A percentile compares a stretch with the other conserved stretches of the same genome.
These are phyloP conservation scores for Acer negundo DNA, from an alignment of 345 rosid genomes.

Conservation along the genomic window DNA sequence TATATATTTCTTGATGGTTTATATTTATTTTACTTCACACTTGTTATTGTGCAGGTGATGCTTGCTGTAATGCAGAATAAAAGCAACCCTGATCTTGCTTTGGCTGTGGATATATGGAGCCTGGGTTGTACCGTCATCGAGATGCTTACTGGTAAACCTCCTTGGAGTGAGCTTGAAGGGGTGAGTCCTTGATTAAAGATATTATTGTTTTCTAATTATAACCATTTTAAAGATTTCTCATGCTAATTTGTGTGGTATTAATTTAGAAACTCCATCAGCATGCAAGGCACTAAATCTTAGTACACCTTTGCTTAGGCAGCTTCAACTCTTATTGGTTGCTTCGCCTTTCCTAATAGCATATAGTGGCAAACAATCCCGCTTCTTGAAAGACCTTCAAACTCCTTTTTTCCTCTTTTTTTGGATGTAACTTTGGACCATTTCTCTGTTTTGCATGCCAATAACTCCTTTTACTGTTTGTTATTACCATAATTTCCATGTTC, in stretches of 20 bases:
- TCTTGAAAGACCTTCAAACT: background rate
- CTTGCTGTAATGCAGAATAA: constrained; percentile 45
- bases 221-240: background rate
- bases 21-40: constrained; percentile 3
- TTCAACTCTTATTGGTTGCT: background rate
- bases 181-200: constrained; percentile 36
- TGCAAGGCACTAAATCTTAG: background rate
- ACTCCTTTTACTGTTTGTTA: background rate
- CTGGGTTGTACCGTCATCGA: constrained; percentile 73
- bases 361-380: background rate
- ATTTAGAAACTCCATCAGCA: background rate
- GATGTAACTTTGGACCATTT: background rate
- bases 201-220: background rate
- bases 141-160: constrained; percentile 70
- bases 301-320: background rate
- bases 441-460: background rate
- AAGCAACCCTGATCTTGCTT: constrained; percentile 55
- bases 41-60: constrained; percentile 47
- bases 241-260: background rate
- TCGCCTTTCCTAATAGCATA: background rate
- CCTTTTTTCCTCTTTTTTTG: background rate
- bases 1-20: background rate
- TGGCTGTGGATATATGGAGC: constrained; percentile 80
- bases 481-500: too few relatives aligned
- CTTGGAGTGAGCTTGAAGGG: constrained; percentile 72